Base-by-base conservation (phyloP, 805 yeast species). In the Pichia scutulata region DNA sequence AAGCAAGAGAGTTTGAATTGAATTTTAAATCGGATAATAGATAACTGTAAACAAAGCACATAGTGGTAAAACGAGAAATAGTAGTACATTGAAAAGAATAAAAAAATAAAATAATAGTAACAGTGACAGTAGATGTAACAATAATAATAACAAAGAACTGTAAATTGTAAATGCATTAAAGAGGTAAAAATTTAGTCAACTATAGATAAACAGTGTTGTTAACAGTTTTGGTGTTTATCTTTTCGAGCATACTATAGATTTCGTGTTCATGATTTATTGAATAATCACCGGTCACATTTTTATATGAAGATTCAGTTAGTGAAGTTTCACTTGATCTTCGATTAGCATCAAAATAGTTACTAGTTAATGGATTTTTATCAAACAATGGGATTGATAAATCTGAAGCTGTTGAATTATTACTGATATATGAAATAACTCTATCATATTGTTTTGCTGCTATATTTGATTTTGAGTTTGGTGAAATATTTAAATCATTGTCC, bases 181-280 rank as follows among this genome's bases (percentile, higher is more conserved):
- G 14, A 30, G 4, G 12, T 8, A 16, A 1, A n/a, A 43, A 14
- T 14, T 5, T n/a, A 42, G 26, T 28, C 18, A 21, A 16, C 44
- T 37, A 54, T 39, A 52, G 18, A 42, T 61, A 62, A 1, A 52
- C 48, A 7, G 50, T 49, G 40, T 57, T 52, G 39, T 60, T 54
- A 19, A 57, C 51, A 2, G 55, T 47, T 4, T 55, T 56, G 2
- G 52, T 44, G 14, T 59, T 48, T 16, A 62, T 52, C 12, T 49
- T 53, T 1, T 46, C 23, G 5, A 60, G 28, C 44, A 61, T 49
- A 5, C 43, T 30, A 41, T 52, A 48, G 2, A 54, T 47, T 19
- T 54, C 55, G 9, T 37, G 45, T 43, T 52, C 52, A 13, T 50
- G 21, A 26, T 36, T 24, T 6, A 43, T 23, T 10, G 33, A 14